Base-by-base conservation (phyloP, 192 early-diverging fungal species). In the Paraglomus occultum region DNA sequence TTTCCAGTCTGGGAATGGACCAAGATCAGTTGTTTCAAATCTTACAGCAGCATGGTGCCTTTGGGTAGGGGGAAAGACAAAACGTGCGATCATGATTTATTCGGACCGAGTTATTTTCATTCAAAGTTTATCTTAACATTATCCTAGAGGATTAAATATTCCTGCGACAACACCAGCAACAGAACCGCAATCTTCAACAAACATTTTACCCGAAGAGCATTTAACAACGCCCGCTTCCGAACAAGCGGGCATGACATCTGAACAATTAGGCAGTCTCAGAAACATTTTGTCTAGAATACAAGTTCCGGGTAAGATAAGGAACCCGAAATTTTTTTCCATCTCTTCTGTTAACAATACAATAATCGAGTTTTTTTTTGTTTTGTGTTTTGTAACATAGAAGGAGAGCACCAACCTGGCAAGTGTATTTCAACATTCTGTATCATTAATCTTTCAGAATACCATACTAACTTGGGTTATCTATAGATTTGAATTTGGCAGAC, bases 211-310 rank as follows among this genome's bases (percentile, higher is more conserved):
- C 14, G 66, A 68, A n/a, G 51, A 51, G 12, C 42, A 53, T 11
- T 55, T 53, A 45, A 40, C 46, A 12, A 53, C 52, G 43, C 54
- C 54, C 1, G 55, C 66, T 20, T 55, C 66, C 14, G 66, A 68
- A 20, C 9, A 53, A 17, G 11, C n/a, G 11, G 46, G 63, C n/a
- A 11, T 79, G 40, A 79, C 78, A 20, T 52, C 78, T 12, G 71
- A 77, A 51, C 81, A 83, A 63, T 74, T 83, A 61, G 73, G 74
- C 57, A 66, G 74, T 22, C 69, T 83, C 17, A 74, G 78, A 42
- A 77, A 83, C 73, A 74, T 83, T 43, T 52, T 83, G 1, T 74
- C 78, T 51, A 74, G 71, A 17, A 74, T 83, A 63, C 74, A 77
- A 39, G 73, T 80, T 12, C 81, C 81, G 57, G 77, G 72, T 78